Evolutionary conservation across 140 eudicot species (phyloP), one percentile per base, ranked within the genome.

Genomic region (Ambrosia hybrid): DNA sequence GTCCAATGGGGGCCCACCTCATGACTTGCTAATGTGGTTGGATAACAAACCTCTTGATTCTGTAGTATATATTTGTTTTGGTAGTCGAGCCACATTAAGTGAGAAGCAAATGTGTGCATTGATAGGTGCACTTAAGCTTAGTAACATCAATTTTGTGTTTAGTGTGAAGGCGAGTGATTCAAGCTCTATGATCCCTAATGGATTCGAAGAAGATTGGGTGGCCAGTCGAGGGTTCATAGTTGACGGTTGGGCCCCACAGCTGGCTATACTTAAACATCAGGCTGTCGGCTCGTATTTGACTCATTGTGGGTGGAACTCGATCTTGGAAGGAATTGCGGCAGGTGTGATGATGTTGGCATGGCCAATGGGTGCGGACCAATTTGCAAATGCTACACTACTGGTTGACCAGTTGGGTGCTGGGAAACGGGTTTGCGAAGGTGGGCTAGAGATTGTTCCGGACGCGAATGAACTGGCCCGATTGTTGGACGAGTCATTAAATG

Each of bases 51-150:
- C 65, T 2, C 79, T 71, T 52, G 48, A 48, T 1, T 58, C 82
- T 6, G 95, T 85, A 6, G 72, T 87, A 13, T 85, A 80, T 37
- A 85, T 84, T 1, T 84, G 86, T 61, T 88, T 85, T 65, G 95
- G 95, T 2, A 84, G 86, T 34, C 95, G 81, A 72, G 75, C 78
- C 1, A 81, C 79, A 56, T 62, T 87, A 65, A 82, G 66, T 4
- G 82, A 83, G 43, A 37, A 80, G 9, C 90, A 88, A 73, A 85
- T 88, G 83, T 49, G 71, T 36, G 87, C 66, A 14, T 46, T 88
- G 7, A 83, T 53, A 76, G 70, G 48, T 7, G 48, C 48, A 43
- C 48, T 43, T 8, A 43, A 43, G 48, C 48, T 43, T 6, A 43
- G 48, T 43, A 43, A 43, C 0, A 88, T 78, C 17, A 67, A 7